These are phyloP conservation scores for Cryphonectria radicalis DNA, from an alignment of 2,329 filamentous ascomycete genomes.

Conservation along the genomic window DNA sequence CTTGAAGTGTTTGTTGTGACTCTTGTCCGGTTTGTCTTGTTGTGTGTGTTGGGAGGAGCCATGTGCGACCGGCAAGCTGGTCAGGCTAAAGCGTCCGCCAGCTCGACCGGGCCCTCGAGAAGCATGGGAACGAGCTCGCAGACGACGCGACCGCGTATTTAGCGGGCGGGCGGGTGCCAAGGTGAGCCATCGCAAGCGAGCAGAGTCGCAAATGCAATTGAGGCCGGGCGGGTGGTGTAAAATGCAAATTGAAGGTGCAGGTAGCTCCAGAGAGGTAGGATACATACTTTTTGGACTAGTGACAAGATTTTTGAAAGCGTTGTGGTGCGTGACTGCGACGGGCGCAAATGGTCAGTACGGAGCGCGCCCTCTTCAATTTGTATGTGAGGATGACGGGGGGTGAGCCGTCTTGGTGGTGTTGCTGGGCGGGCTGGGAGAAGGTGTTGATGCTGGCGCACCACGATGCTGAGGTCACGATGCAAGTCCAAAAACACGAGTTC, in stretches of 20 bases:
- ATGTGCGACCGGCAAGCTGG: background rate
- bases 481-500: constrained; percentile 18
- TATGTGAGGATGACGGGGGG: constrained; percentile 2
- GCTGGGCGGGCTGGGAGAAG: constrained; percentile 29
- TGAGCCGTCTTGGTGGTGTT: constrained; percentile 27
- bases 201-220: constrained; percentile 47
- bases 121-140: constrained; percentile 14
- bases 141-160: constrained; percentile 18
- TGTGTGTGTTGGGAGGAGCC: background rate
- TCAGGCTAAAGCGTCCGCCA: constrained; percentile 15
- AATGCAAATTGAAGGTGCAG: constrained; percentile 43
- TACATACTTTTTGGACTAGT: constrained; percentile 43
- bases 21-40: background rate
- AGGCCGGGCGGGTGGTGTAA: constrained; percentile 38
- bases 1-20: background rate
- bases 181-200: constrained; percentile 13
- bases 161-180: constrained; percentile 14
- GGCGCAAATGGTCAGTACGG: constrained; percentile 27
- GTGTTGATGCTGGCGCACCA: constrained; percentile 28
- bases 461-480: constrained; percentile 19
- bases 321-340: constrained; percentile 36
- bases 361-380: constrained; percentile 4
- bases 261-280: constrained; percentile 31
- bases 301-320: constrained; percentile 29
- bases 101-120: constrained; percentile 13